A percentile compares a stretch with the other conserved stretches of the same genome.
Evolutionary conservation across 208 protist species (phyloP).

Genomic region (Leishmania gerbilli): DNA sequence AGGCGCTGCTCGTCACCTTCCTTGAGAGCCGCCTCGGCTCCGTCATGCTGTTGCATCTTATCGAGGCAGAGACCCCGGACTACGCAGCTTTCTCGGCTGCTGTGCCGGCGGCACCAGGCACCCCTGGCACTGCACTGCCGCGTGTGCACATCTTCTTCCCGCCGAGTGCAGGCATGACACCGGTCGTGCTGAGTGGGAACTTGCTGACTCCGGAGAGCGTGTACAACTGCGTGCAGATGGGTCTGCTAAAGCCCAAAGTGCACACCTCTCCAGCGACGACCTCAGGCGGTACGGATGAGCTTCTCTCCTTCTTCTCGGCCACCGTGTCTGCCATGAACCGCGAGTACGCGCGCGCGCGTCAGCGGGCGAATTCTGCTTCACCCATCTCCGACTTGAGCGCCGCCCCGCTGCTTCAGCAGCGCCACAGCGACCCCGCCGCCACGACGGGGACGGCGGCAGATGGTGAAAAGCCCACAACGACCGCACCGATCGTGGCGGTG

Average conservation of each 20-base stretch:
- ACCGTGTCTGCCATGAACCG: constrained; percentile 36
- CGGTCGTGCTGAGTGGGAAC: constrained; percentile 34
- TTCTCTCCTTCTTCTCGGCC: constrained; percentile 21
- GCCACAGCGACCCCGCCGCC: not conserved
- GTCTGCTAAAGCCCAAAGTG: constrained; percentile 6
- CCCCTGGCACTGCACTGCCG: constrained; percentile 23
- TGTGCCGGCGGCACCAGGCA: constrained; percentile 17
- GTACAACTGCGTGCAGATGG: constrained; percentile 36
- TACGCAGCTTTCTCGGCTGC: constrained; percentile 48
- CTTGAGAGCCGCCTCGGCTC: constrained; percentile 35
- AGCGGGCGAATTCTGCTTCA: not conserved
- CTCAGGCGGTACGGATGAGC: not conserved
- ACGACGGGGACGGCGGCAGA: not conserved
- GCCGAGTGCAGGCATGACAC: constrained; percentile 14
- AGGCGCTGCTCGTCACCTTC: constrained; percentile 45
- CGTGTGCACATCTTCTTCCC: constrained; percentile 60
- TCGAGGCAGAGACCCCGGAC: constrained; percentile 48
- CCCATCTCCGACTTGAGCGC: not conserved
- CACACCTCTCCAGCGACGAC: not conserved
- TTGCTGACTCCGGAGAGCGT: constrained; percentile 44
- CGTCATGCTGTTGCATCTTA: constrained; percentile 45
- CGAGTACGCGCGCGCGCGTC: constrained; percentile 21
- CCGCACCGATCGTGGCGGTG: not conserved
- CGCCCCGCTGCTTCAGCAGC: not conserved
- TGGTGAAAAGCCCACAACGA: not conserved